Evolutionary conservation across 2,329 filamentous ascomycete species (phyloP).

Genomic region (Aspergillus sp.): DNA sequence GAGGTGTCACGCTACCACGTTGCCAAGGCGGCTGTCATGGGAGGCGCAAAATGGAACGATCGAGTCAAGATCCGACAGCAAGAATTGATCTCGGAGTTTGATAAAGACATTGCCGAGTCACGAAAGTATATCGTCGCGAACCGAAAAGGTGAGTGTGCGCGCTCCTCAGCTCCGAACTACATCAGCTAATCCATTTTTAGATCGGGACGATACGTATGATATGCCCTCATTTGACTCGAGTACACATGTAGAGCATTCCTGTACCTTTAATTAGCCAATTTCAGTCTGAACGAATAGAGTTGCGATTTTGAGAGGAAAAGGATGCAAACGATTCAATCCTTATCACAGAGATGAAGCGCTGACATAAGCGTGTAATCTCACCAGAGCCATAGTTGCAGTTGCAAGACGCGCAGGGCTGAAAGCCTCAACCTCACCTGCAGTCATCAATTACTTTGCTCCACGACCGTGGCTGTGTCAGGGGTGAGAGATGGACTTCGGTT

Average conservation of each 20-base stretch:
- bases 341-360: neutral
- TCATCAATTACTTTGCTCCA: neutral
- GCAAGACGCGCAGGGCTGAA: neutral
- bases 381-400: neutral
- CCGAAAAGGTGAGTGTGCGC: slow-evolving; percentile 54
- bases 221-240: slow-evolving; percentile 26
- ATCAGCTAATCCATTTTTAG: slow-evolving; percentile 33
- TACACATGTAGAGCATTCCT: neutral
- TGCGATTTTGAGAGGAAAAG: neutral
- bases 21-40: slow-evolving; percentile 58
- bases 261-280: neutral
- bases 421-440: neutral
- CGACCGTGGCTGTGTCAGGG: neutral
- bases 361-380: neutral
- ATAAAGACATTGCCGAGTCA: slow-evolving; percentile 54
- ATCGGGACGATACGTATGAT: slow-evolving; percentile 59
- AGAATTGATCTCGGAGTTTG: slow-evolving; percentile 54
- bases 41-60: slow-evolving; percentile 54
- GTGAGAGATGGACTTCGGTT: neutral
- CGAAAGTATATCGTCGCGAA: slow-evolving; percentile 58
- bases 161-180: neutral
- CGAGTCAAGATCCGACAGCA: slow-evolving; percentile 53
- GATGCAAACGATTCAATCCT: neutral
- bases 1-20: slow-evolving; percentile 64
- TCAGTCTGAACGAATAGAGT: neutral